Conservation (phyloP, 805 yeast species). For the Candida xyloterini region DNA sequence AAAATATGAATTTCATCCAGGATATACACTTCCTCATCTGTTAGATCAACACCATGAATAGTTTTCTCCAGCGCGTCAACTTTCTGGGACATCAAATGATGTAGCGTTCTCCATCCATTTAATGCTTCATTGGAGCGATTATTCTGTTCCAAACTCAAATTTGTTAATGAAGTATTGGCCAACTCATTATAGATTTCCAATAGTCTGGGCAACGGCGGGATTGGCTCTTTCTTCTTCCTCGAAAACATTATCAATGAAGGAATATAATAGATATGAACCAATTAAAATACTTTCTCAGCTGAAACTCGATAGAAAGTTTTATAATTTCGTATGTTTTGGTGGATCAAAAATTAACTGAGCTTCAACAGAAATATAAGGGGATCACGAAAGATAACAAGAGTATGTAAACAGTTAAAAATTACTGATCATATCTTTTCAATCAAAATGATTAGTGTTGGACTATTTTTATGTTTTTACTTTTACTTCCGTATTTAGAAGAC, state of each 20-base stretch:
- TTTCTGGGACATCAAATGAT: slow-evolving; percentile 55
- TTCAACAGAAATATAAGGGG: background rate
- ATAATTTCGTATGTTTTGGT: background rate
- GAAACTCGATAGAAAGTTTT: slow-evolving; percentile 3
- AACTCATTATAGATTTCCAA: slow-evolving; percentile 59
- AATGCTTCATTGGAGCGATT: slow-evolving; percentile 52
- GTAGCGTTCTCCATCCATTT: slow-evolving; percentile 73
- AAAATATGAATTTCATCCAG: slow-evolving; percentile 38
- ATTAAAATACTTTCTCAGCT: slow-evolving; percentile 2
- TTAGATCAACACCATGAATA: slow-evolving; percentile 31
- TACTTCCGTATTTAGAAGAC: slow-evolving; percentile 3
- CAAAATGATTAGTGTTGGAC: background rate
- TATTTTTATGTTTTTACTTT: slow-evolving; percentile 10
- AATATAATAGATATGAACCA: background rate
- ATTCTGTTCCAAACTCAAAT: slow-evolving; percentile 56
- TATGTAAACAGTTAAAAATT: slow-evolving; percentile 1
- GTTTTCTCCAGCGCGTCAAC: slow-evolving; percentile 50
- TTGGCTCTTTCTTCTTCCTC: slow-evolving; percentile 56
- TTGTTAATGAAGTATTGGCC: slow-evolving; percentile 56
- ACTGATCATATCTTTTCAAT: slow-evolving; percentile 6
- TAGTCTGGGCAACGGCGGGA: slow-evolving; percentile 59
- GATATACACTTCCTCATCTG: slow-evolving; percentile 46
- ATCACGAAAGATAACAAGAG: background rate
- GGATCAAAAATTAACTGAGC: background rate
- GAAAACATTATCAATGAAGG: slow-evolving; percentile 38